Conservation (phyloP, 345 rosid species). For the Ceriops tagal region DNA sequence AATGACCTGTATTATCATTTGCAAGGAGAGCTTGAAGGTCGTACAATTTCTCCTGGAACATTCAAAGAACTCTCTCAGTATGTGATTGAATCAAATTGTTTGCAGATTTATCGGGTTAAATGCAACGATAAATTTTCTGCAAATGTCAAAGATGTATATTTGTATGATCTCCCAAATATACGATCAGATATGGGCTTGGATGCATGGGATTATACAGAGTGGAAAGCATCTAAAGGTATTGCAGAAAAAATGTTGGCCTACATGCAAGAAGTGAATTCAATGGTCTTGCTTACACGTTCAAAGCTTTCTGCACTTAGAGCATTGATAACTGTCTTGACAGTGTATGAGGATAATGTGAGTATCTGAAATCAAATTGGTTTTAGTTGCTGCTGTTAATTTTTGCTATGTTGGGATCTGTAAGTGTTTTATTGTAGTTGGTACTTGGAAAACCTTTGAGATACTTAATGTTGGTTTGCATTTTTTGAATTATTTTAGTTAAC, state of each 20-base stretch:
- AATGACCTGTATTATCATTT: conserved; percentile 78
- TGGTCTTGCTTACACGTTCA: conserved; percentile 58
- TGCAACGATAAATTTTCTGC: conserved; percentile 24
- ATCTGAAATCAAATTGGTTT: conserved; percentile 19
- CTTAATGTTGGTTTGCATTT: too few relatives aligned
- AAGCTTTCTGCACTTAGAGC: conserved; percentile 63
- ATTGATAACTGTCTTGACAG: conserved; percentile 49
- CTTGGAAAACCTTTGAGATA: neutral
- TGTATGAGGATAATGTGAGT: conserved; percentile 68
- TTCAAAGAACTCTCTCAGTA: conserved; percentile 77
- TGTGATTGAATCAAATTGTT: conserved; percentile 45
- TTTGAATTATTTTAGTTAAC: too few relatives aligned
- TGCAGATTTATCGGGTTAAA: conserved; percentile 48
- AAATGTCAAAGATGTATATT: conserved; percentile 26
- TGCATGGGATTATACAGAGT: conserved; percentile 69
- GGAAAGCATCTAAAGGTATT: conserved; percentile 62
- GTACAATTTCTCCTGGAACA: conserved; percentile 71
- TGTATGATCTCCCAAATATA: conserved; percentile 51
- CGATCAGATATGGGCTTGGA: conserved; percentile 54
- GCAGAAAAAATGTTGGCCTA: conserved; percentile 58
- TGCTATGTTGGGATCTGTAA: neutral
- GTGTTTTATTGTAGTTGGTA: neutral
- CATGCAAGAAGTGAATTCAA: conserved; percentile 62
- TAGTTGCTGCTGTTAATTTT: neutral
- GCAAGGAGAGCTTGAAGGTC: conserved; percentile 93